A percentile compares a stretch with the other conserved stretches of the same genome.
Evolutionary conservation across 2,329 filamentous ascomycete genomes (phyloP).

Genomic region (Talaromyces pinophilus): DNA sequence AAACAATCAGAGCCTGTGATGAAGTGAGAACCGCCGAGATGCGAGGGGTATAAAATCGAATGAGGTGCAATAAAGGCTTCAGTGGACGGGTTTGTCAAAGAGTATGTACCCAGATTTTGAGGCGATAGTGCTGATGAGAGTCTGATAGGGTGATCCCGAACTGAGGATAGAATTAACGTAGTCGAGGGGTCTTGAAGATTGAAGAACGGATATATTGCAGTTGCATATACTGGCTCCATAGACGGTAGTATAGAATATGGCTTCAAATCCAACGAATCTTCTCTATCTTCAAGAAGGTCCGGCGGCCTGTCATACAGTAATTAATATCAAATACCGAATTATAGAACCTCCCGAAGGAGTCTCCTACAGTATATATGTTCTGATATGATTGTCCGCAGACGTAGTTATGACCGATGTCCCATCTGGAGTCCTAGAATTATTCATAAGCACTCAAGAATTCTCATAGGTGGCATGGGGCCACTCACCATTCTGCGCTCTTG

Average conservation of each 20-base stretch:
- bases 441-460: conserved; percentile 11
- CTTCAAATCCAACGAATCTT: conserved; percentile 40
- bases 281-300: conserved; percentile 48
- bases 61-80: conserved; percentile 59
- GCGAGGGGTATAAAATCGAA: conserved; percentile 55
- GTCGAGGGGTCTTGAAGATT: conserved; percentile 53
- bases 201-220: conserved; percentile 58
- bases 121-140: conserved; percentile 58
- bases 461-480: neutral
- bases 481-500: conserved; percentile 50
- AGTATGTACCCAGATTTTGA: conserved; percentile 54
- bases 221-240: conserved; percentile 55
- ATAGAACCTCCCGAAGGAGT: neutral
- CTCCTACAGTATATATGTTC: conserved; percentile 56
- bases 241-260: conserved; percentile 51
- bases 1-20: conserved; percentile 58
- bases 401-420: conserved; percentile 60
- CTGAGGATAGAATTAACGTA: conserved; percentile 54
- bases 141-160: conserved; percentile 57
- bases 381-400: conserved; percentile 53
- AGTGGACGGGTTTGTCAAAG: conserved; percentile 55
- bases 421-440: conserved; percentile 51
- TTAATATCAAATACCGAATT: neutral
- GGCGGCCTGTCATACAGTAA: conserved; percentile 41
- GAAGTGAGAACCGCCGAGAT: conserved; percentile 52